Base-by-base conservation (phyloP, 2,329 filamentous ascomycete species). In the Apiospora phragmitis region DNA sequence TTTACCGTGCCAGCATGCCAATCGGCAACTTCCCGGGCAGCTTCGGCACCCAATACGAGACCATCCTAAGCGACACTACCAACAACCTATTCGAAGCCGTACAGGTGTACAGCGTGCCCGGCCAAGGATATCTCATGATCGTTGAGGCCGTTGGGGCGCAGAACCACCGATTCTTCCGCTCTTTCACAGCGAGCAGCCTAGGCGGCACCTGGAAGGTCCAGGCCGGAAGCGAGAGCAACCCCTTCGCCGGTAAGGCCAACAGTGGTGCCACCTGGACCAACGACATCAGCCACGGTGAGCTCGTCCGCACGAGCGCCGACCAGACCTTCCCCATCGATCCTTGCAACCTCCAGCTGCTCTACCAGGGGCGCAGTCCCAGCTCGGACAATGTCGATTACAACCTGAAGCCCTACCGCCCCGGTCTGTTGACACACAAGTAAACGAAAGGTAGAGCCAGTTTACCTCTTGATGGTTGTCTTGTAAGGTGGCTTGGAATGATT, bases 201-300 rank as follows among this genome's bases (percentile, higher is more conserved):
- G 76, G 78, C 47, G 90, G 90, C 11, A 68, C 78, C 4, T 92
- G 90, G 90, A 90, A 87, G 0, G 73, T 85, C 12, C 86, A 91
- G 75, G 88, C 89, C 1, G 81, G 82, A 0, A 84, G 75, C 18
- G 90, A 92, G 81, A 79, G 76, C 74, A 81, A 79, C n/a, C 89
- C 90, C 0, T 92, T 92, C 71, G 90, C 90, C n/a, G 88, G 90
- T 75, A 90, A 90, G 81, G 87, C 85, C 38, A 92, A 92, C 81
- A 90, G 85, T 67, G 90, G 88, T 45, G 88, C 88, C 1, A 85
- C 84, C 24, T 92, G 90, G 90, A 91, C 89, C 65, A 88, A 91
- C 77, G 89, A 91, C 71, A 91, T 92, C 77, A 90, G 87, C 76
- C 89, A 91, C 75, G 90, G 90, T 43, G 90, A 92, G 72, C 77